These are phyloP conservation scores for Pyricularia sp. DNA, from an alignment of 2,329 filamentous ascomycete species.

Conservation along the genomic window DNA sequence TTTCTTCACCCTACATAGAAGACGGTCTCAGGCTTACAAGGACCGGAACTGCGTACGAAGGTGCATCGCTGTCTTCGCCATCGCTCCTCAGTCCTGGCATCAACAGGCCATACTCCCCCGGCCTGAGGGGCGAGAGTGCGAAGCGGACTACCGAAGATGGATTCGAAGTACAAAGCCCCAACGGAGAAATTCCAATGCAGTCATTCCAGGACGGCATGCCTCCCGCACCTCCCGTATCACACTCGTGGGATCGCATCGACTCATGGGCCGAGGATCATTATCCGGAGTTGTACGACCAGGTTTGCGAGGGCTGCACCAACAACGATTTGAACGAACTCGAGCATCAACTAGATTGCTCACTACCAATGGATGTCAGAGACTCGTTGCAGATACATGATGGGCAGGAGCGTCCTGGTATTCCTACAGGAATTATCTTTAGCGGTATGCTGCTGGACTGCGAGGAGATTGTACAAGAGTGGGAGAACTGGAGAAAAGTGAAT, in stretches of 20 bases:
- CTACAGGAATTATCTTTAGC: slow-evolving; percentile 87
- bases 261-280: slow-evolving; percentile 92
- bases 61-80: slow-evolving; percentile 40
- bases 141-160: slow-evolving; percentile 55
- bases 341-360: slow-evolving; percentile 86
- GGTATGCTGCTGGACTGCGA: slow-evolving; percentile 96
- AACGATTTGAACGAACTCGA: slow-evolving; percentile 97
- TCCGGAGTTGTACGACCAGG: slow-evolving; percentile 84
- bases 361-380: slow-evolving; percentile 88
- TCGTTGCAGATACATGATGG: slow-evolving; percentile 88
- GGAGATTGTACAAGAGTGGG: slow-evolving; percentile 96
- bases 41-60: slow-evolving; percentile 43
- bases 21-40: slow-evolving; percentile 44
- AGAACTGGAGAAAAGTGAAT: slow-evolving; percentile 91
- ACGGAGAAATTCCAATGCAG: slow-evolving; percentile 90
- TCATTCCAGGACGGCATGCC: slow-evolving; percentile 87
- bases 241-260: slow-evolving; percentile 94
- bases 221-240: slow-evolving; percentile 74
- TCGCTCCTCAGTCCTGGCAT: slow-evolving; percentile 42
- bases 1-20: slow-evolving; percentile 70
- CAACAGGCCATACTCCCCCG: slow-evolving; percentile 73
- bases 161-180: slow-evolving; percentile 59
- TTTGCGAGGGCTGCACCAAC: slow-evolving; percentile 82
- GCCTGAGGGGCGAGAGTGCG: slow-evolving; percentile 70
- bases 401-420: slow-evolving; percentile 87